Base-by-base conservation (phyloP, 1,284 basidiomycete species). In the Moniliella sp. region DNA sequence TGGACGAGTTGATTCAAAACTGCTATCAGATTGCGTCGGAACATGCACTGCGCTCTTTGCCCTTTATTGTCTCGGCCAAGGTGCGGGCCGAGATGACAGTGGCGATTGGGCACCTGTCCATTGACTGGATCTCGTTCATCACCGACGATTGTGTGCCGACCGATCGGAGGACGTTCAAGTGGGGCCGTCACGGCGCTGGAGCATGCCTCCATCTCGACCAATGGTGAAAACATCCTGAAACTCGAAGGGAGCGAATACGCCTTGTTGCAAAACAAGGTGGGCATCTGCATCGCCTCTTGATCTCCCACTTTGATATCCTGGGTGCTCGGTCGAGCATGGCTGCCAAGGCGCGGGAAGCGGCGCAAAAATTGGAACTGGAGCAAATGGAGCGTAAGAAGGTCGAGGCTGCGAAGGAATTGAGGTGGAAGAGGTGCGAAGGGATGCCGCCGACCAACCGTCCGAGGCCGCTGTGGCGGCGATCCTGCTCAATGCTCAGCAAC, bases 81-180 rank as follows among this genome's bases (percentile, higher is more conserved):
- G 32, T 57, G 21, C 34, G 43, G 11, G 40, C 43, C 15, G 49
- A 50, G 28, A 49, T 59, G 40, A 54, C 47, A n/a, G 35, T 55
- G 9, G 45, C 46, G 3, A 36, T 59, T 1, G 52, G 40, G 7
- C 42, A 42, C 10, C 47, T 57, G 9, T 43, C 56, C 4, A 54
- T 59, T 32, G 52, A 59, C 31, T 99, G 91, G 91, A 81, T 97
- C 15, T 76, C 81, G 15, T 97, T 99, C 65, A 91, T 97, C 42
- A 93, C 83, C 62, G 86, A 94, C 57, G 82, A 88, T 50, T 99
- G 91, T 63, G 80, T 93, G 49, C 82, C 84, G 1, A 79, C 82
- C 27, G 88, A 97, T 60, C 74, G 83, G 39, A 82, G 78, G 62
- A 97, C 86, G 0, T 99, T 99, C 70, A 77, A 81, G 57, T 97